Conservation (phyloP, 2,329 filamentous ascomycete genomes). For the Fonsecaea monophora region DNA sequence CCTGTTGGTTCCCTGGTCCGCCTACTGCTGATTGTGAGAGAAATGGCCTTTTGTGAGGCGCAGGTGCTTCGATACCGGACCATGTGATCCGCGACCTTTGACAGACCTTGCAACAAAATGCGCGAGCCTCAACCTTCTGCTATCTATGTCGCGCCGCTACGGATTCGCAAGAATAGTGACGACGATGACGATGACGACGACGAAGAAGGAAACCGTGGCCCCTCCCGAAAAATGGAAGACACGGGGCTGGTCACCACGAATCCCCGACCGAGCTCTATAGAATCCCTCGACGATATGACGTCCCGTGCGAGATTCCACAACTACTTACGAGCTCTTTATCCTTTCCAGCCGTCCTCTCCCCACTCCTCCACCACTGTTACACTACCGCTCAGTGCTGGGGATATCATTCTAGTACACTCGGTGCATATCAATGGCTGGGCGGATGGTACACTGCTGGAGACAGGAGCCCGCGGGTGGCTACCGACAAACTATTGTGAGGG, state of each 20-base stretch:
- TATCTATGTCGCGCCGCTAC: constrained; percentile 42
- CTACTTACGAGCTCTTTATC: constrained; percentile 92
- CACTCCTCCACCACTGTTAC: constrained; percentile 87
- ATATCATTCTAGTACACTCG: constrained; percentile 92
- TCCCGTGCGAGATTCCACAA: constrained; percentile 80
- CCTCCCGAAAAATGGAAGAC: not conserved
- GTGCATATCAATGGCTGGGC: constrained; percentile 99
- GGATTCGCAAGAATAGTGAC: constrained; percentile 34
- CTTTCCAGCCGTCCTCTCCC: constrained; percentile 80
- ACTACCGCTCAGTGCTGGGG: constrained; percentile 84
- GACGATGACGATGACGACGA: constrained; percentile 23
- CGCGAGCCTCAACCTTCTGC: constrained; percentile 32
- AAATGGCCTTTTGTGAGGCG: constrained; percentile 11
- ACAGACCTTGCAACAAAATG: constrained; percentile 25
- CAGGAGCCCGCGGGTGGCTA: constrained; percentile 89
- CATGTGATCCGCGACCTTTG: constrained; percentile 24
- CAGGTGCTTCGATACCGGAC: constrained; percentile 20
- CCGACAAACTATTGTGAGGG: constrained; percentile 98
- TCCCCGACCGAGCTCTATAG: constrained; percentile 16
- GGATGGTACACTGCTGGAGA: constrained; percentile 86
- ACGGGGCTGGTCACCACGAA: constrained; percentile 14
- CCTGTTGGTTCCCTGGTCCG: not conserved
- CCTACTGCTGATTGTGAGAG: not conserved
- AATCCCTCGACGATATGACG: constrained; percentile 53
- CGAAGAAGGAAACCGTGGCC: constrained; percentile 38